A percentile compares a stretch with the other conserved stretches of the same genome.
Conservation (phyloP, 2,329 filamentous ascomycete genomes). For the Cladophialophora immunda region DNA sequence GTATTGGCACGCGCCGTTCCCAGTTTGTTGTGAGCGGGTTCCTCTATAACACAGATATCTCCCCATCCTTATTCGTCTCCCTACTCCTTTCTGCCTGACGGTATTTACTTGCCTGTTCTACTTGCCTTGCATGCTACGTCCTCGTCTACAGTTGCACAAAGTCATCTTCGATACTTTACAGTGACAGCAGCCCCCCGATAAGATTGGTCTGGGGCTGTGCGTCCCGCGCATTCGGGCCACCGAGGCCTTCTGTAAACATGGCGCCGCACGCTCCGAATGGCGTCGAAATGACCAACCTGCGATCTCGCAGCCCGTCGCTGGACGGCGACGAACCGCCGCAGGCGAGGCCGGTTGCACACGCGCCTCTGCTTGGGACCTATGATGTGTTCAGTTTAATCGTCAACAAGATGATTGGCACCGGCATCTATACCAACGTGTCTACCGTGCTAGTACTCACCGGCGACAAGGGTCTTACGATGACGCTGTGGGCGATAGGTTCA, state of each 20-base stretch:
- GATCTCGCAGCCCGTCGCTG: constrained; percentile 1
- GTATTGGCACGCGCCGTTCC: background rate
- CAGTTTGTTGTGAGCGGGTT: background rate
- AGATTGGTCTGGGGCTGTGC: background rate
- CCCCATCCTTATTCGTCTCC: background rate
- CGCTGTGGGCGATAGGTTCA: constrained; percentile 6
- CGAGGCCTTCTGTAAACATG: background rate
- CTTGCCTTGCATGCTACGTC: background rate
- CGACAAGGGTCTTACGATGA: constrained; percentile 12
- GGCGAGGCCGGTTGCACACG: constrained; percentile 4
- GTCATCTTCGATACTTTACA: background rate
- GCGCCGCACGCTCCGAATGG: background rate
- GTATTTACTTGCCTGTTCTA: background rate
- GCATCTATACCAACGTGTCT: constrained; percentile 12
- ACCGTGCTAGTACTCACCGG: constrained; percentile 4
- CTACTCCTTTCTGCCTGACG: background rate
- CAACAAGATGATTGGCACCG: constrained; percentile 10
- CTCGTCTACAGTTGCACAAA: background rate
- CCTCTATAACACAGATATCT: background rate
- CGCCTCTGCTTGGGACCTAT: constrained; percentile 4
- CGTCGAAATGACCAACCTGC: background rate
- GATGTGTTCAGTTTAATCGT: constrained; percentile 11
- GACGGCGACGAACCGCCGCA: constrained; percentile 1
- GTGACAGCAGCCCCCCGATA: background rate
- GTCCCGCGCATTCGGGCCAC: background rate